Conservation (phyloP, 257 asterid species). For the Eucommia ulmoides region DNA sequence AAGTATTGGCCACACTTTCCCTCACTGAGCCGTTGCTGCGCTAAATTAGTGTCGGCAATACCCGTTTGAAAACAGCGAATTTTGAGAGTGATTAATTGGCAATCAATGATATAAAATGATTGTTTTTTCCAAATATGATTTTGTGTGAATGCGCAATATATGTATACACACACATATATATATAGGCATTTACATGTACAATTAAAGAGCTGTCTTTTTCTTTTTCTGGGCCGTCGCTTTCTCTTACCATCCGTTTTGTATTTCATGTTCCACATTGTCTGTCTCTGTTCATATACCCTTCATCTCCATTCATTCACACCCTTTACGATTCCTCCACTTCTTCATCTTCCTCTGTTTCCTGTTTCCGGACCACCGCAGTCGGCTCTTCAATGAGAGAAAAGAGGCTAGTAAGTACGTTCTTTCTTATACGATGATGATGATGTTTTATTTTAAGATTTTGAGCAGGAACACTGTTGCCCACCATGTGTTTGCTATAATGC, state of each 20-base stretch:
- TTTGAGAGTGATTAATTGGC: slow-evolving; percentile 34
- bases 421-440: too few species aligned
- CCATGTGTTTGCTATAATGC: too few species aligned
- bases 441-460: too few species aligned
- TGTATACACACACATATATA: slow-evolving; percentile 11
- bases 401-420: slow-evolving; percentile 99
- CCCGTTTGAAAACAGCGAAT: slow-evolving; percentile 21
- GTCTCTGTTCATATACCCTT: slow-evolving; percentile 11
- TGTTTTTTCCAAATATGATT: slow-evolving; percentile 9
- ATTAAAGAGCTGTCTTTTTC: slow-evolving; percentile 52
- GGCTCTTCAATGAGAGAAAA: slow-evolving; percentile 42
- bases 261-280: background rate
- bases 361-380: slow-evolving; percentile 2
- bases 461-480: too few species aligned
- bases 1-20: background rate
- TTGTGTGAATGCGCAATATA: background rate
- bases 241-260: slow-evolving; percentile 38
- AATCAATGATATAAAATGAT: slow-evolving; percentile 17
- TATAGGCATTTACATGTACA: slow-evolving; percentile 16
- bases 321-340: slow-evolving; percentile 14
- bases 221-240: slow-evolving; percentile 54
- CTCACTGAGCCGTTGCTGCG: slow-evolving; percentile 13
- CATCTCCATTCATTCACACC: slow-evolving; percentile 18
- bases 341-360: slow-evolving; percentile 14
- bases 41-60: slow-evolving; percentile 65